Percentiles rank a stretch among this genome's conserved stretches.
phyloP scores from a whole-genome alignment of 495 filamentous ascomycete species.

The Lindgomyces ingoldianus region DNA sequence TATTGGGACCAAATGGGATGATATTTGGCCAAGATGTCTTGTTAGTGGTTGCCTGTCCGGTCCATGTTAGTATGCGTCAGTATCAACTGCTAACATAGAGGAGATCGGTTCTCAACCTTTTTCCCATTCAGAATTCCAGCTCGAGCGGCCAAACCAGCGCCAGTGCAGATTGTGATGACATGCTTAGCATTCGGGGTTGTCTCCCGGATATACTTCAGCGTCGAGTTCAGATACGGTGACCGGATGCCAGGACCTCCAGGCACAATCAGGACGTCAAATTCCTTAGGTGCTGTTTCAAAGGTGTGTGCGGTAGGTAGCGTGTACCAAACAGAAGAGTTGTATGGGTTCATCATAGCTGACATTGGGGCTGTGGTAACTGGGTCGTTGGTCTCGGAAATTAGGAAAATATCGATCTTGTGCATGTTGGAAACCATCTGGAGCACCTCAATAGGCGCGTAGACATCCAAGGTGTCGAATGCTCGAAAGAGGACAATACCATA shows the following conservation, averaged over 20 bases:
- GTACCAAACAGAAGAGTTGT: conserved; percentile 44
- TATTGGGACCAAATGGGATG: conserved; percentile 43
- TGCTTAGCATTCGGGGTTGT: conserved; percentile 52
- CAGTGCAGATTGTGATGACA: conserved; percentile 43
- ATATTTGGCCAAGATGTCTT: conserved; percentile 19
- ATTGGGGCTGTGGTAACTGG: conserved; percentile 51
- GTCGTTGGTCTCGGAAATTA: conserved; percentile 55
- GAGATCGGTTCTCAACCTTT: conserved; percentile 12
- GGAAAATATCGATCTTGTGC: conserved; percentile 45
- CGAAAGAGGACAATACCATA: conserved; percentile 52
- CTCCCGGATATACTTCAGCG: conserved; percentile 51
- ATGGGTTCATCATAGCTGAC: conserved; percentile 21
- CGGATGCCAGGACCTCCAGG: conserved; percentile 62
- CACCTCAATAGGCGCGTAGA: conserved; percentile 61
- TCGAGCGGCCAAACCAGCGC: conserved; percentile 14
- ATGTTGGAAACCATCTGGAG: conserved; percentile 55
- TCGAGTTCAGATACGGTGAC: conserved; percentile 39
- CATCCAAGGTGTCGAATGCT: conserved; percentile 55
- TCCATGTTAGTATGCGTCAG: neutral
- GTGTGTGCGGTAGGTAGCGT: conserved; percentile 62
- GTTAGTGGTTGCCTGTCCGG: conserved; percentile 39
- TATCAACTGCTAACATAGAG: conserved; percentile 36
- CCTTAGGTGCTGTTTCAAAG: conserved; percentile 47
- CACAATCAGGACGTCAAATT: conserved; percentile 65
- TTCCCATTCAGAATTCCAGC: conserved; percentile 27